phyloP scores from a whole-genome alignment of 2,329 filamentous ascomycete genomes.

The Neonectria hederae region DNA sequence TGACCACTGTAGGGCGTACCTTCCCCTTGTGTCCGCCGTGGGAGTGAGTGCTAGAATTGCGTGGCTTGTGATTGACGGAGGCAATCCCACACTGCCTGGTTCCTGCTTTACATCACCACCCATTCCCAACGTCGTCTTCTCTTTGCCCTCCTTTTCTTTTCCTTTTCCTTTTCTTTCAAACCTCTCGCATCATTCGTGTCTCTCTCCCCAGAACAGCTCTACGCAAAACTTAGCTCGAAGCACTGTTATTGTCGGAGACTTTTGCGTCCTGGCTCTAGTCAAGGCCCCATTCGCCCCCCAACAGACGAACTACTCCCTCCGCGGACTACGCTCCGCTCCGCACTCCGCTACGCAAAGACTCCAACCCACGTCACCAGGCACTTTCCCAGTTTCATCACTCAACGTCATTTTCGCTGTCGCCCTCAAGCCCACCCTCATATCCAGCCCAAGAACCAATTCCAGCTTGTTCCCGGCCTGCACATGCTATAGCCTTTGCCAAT shows the following conservation, averaged over 20 bases:
- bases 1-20: constrained; percentile 5
- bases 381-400: constrained; percentile 6
- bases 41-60: constrained; percentile 2
- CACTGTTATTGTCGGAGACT: background rate
- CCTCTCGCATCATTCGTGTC: background rate
- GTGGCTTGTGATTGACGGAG: constrained; percentile 7
- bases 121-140: constrained; percentile 2
- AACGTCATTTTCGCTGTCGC: background rate
- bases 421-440: background rate
- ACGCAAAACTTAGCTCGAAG: background rate
- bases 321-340: constrained; percentile 16
- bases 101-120: constrained; percentile 16
- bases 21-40: constrained; percentile 6
- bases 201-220: background rate
- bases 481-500: constrained; percentile 7
- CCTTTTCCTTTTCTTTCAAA: constrained; percentile 10
- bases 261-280: background rate
- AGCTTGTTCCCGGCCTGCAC: background rate
- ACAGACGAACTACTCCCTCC: constrained; percentile 3
- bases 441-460: background rate
- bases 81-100: constrained; percentile 19
- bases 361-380: constrained; percentile 25
- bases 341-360: constrained; percentile 33
- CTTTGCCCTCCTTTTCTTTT: constrained; percentile 11
- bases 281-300: background rate